A percentile compares a stretch with the other conserved stretches of the same genome.
Evolutionary conservation across 305 asterid genomes (phyloP).

Genomic region (Fraxinus ornus): DNA sequence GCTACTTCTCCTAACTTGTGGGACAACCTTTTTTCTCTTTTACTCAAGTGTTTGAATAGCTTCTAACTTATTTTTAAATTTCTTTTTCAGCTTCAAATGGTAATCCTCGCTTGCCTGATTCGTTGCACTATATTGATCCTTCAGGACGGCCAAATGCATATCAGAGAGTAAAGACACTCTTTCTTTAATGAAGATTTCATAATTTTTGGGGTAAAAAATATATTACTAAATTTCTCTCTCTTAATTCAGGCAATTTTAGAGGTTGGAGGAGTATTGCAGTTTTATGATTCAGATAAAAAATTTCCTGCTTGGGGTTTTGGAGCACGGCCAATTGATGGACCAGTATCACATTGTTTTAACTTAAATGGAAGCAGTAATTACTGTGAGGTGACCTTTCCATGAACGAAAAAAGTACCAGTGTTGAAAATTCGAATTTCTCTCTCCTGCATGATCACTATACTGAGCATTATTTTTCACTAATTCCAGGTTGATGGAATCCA

Average conservation of each 20-base stretch:
- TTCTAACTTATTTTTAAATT: constrained; percentile 29
- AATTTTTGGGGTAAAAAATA: constrained; percentile 12
- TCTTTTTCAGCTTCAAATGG: constrained; percentile 90
- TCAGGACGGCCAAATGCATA: constrained; percentile 92
- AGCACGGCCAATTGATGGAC: constrained; percentile 97
- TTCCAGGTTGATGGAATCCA: constrained; percentile 87
- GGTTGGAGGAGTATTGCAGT: constrained; percentile 86
- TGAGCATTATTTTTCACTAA: constrained; percentile 21
- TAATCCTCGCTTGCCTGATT: constrained; percentile 95
- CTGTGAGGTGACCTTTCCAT: constrained; percentile 62
- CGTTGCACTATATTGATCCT: constrained; percentile 89
- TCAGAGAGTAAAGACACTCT: constrained; percentile 68
- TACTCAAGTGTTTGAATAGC: constrained; percentile 16
- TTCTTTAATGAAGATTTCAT: constrained; percentile 24
- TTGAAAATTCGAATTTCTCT: constrained; percentile 14
- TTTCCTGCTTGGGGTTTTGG: constrained; percentile 99
- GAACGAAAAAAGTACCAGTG: constrained; percentile 10
- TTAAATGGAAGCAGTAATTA: constrained; percentile 85
- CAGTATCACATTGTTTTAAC: constrained; percentile 96
- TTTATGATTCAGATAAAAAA: constrained; percentile 77
- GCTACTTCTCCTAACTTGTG: neutral
- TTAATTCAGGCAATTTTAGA: constrained; percentile 74
- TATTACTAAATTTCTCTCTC: constrained; percentile 25
- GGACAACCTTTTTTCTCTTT: neutral
- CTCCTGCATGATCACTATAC: neutral